A percentile compares a stretch with the other conserved stretches of the same genome.
Evolutionary conservation across 805 yeast genomes (phyloP).

Genomic region (Kazachstania taianensis): DNA sequence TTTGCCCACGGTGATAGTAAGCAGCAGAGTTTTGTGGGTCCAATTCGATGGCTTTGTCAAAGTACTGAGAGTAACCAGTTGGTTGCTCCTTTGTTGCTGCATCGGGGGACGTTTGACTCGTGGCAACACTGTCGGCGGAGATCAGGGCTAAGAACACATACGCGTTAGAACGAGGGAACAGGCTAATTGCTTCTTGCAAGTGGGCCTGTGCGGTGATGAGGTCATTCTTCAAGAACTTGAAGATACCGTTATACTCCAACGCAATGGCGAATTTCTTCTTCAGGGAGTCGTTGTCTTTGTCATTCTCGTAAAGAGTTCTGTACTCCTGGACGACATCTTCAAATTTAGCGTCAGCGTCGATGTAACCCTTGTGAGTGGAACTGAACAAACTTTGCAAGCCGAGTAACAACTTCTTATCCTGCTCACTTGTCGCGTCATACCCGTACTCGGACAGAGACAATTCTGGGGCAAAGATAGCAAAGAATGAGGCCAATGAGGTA

Average conservation of each 20-base stretch:
- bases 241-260: constrained; percentile 73
- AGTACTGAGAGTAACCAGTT: constrained; percentile 54
- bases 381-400: constrained; percentile 50
- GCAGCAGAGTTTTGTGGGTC: constrained; percentile 70
- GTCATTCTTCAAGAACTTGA: constrained; percentile 72
- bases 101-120: constrained; percentile 26
- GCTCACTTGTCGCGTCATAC: constrained; percentile 45
- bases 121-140: constrained; percentile 70
- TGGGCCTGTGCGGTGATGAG: constrained; percentile 52
- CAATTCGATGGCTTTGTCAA: constrained; percentile 57
- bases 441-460: constrained; percentile 30
- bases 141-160: constrained; percentile 75
- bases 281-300: constrained; percentile 18
- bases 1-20: constrained; percentile 91
- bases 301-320: constrained; percentile 13
- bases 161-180: constrained; percentile 71
- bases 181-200: constrained; percentile 53
- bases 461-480: constrained; percentile 68
- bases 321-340: constrained; percentile 48
- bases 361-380: constrained; percentile 33
- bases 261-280: constrained; percentile 53
- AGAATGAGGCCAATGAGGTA: constrained; percentile 74
- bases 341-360: constrained; percentile 33
- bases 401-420: constrained; percentile 52
- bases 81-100: constrained; percentile 11